Conservation (phyloP, 2,329 filamentous ascomycete genomes). For the Talaromyces rugulosus region DNA sequence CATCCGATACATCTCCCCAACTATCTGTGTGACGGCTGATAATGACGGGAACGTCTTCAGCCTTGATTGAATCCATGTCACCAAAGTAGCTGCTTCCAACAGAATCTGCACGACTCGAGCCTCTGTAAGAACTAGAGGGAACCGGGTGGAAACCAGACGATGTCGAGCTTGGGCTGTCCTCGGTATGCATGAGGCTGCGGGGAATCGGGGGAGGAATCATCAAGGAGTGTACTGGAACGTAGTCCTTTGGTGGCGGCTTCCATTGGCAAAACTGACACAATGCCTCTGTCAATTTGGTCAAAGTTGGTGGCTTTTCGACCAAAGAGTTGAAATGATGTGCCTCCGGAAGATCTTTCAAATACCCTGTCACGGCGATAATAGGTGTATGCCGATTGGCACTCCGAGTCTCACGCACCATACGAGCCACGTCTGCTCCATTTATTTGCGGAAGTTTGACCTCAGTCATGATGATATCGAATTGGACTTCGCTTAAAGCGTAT, state of each 20-base stretch:
- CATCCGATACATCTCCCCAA: slow-evolving; percentile 64
- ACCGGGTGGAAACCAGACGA: slow-evolving; percentile 67
- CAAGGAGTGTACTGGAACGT: slow-evolving; percentile 49
- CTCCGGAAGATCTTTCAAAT: slow-evolving; percentile 93
- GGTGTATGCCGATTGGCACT: slow-evolving; percentile 92
- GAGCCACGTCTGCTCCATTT: slow-evolving; percentile 89
- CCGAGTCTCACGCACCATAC: slow-evolving; percentile 96
- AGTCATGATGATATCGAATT: slow-evolving; percentile 98
- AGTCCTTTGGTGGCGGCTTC: slow-evolving; percentile 70
- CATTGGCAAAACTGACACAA: slow-evolving; percentile 86
- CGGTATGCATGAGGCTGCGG: slow-evolving; percentile 59
- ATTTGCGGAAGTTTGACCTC: slow-evolving; percentile 95
- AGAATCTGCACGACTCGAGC: slow-evolving; percentile 81
- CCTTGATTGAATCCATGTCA: slow-evolving; percentile 72
- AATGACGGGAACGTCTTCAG: slow-evolving; percentile 73
- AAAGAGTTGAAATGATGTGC: slow-evolving; percentile 94
- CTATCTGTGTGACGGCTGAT: slow-evolving; percentile 72
- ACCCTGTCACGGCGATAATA: slow-evolving; percentile 93
- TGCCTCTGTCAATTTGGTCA: slow-evolving; percentile 84
- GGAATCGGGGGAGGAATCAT: slow-evolving; percentile 57
- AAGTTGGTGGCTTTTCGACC: slow-evolving; percentile 94
- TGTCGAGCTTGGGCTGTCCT: slow-evolving; percentile 80
- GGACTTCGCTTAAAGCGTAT: slow-evolving; percentile 93
- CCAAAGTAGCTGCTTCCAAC: slow-evolving; percentile 79
- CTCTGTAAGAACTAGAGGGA: slow-evolving; percentile 70